Conservation (phyloP, 352 stramenopile genomes). For the Phytophthora pistaciae region DNA sequence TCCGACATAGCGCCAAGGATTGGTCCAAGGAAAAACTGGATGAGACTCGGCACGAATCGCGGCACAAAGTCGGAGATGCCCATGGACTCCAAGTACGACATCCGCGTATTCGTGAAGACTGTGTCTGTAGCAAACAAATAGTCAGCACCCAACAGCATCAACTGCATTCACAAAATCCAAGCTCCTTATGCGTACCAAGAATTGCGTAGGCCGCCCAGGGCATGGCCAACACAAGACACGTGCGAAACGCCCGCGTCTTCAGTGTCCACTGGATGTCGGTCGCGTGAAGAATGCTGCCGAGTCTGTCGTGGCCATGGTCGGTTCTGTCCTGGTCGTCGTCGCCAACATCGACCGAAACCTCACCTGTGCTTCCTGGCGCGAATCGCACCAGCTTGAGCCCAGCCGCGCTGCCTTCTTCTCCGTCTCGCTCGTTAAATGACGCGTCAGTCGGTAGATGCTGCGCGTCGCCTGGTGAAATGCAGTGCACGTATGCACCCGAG, state of each 20-base stretch:
- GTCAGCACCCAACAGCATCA: slow-evolving; percentile 7
- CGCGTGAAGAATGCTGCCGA: slow-evolving; percentile 3
- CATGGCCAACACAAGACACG: slow-evolving; percentile 77
- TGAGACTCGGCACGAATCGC: slow-evolving; percentile 69
- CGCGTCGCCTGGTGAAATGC: slow-evolving; percentile 9
- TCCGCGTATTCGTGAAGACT: slow-evolving; percentile 73
- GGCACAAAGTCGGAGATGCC: slow-evolving; percentile 66
- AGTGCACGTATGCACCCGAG: slow-evolving; percentile 20
- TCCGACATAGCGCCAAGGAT: slow-evolving; percentile 81
- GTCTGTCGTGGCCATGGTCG: slow-evolving; percentile 9
- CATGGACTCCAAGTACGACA: slow-evolving; percentile 80
- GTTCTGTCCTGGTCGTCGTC: neutral
- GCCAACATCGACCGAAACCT: slow-evolving; percentile 18
- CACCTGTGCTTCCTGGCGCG: slow-evolving; percentile 4
- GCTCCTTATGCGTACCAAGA: slow-evolving; percentile 47
- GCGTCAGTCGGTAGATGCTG: slow-evolving; percentile 1
- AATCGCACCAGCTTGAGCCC: slow-evolving; percentile 28
- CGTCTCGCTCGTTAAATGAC: neutral
- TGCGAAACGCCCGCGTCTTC: slow-evolving; percentile 43
- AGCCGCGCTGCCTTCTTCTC: neutral
- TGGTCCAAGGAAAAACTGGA: slow-evolving; percentile 72
- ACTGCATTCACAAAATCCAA: neutral
- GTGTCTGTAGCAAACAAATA: slow-evolving; percentile 46
- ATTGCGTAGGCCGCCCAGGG: slow-evolving; percentile 79
- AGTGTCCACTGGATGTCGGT: slow-evolving; percentile 34